Percentiles rank a stretch among this genome's conserved stretches.
phyloP scores from a whole-genome alignment of 2,329 filamentous ascomycete genomes.

The Aspergillus quadricinctus region DNA sequence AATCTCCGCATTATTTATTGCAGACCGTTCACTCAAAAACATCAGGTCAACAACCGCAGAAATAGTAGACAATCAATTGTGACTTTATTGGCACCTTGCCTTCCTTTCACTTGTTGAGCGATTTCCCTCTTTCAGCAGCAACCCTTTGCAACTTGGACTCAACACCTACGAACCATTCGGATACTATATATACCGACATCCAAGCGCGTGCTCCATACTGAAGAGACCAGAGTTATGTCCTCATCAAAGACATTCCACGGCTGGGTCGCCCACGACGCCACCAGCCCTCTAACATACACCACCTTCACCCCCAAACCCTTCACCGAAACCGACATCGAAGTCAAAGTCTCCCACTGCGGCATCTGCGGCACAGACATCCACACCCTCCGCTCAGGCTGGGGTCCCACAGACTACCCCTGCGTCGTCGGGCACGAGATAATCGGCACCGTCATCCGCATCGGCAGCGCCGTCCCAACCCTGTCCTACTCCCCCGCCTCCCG shows the following conservation, averaged over 20 bases:
- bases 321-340: constrained; percentile 62
- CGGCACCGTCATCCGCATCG: constrained; percentile 54
- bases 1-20: constrained; percentile 10
- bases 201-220: too few species aligned
- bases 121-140: background rate
- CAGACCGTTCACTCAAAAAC: background rate
- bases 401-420: constrained; percentile 40
- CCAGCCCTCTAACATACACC: constrained; percentile 28
- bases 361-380: constrained; percentile 63
- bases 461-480: constrained; percentile 32
- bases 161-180: background rate
- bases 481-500: constrained; percentile 21
- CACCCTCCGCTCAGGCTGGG: constrained; percentile 51
- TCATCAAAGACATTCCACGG: constrained; percentile 33
- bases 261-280: constrained; percentile 37
- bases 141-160: background rate
- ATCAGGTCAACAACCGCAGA: background rate
- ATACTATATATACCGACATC: background rate
- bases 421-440: constrained; percentile 64
- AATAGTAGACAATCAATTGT: background rate
- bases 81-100: background rate
- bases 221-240: background rate
- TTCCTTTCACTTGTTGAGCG: too few species aligned
- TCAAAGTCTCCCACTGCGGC: constrained; percentile 62
- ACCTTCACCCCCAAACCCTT: constrained; percentile 40